phyloP scores from a whole-genome alignment of 2,329 filamentous ascomycete genomes.

The Phyllosticta paracitricarpa region DNA sequence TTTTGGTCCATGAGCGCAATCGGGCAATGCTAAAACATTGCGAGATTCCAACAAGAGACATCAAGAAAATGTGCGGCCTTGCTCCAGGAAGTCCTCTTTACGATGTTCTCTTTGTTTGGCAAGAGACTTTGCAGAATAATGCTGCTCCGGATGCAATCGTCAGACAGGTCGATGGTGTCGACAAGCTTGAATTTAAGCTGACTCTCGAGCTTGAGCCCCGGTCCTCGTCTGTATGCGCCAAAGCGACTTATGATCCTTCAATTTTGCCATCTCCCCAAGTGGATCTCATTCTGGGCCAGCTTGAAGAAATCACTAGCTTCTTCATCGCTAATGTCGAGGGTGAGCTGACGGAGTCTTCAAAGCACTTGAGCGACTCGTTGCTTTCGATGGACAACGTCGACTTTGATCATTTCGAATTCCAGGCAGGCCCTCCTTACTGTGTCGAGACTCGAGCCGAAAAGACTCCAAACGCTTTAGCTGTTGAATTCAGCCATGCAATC shows the following conservation, averaged over 20 bases:
- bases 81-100: constrained; percentile 53
- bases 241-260: constrained; percentile 45
- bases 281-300: constrained; percentile 48
- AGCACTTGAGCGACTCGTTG: constrained; percentile 3
- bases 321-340: constrained; percentile 31
- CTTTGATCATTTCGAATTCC: constrained; percentile 17
- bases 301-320: constrained; percentile 43
- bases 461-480: constrained; percentile 47
- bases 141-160: constrained; percentile 33
- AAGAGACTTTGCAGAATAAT: constrained; percentile 52
- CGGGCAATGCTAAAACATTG: constrained; percentile 55
- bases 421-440: constrained; percentile 25
- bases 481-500: constrained; percentile 50
- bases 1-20: constrained; percentile 54
- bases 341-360: constrained; percentile 13
- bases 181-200: constrained; percentile 66
- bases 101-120: constrained; percentile 74
- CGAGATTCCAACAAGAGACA: constrained; percentile 55
- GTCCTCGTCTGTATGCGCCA: constrained; percentile 35
- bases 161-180: constrained; percentile 49
- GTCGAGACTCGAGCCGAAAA: constrained; percentile 45
- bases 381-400: constrained; percentile 35
- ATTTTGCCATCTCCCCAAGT: constrained; percentile 48
- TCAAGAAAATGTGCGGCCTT: constrained; percentile 52
- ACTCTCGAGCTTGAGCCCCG: constrained; percentile 66